Evolutionary conservation across 306 rosid genomes (phyloP).

Genomic region (Sicyos baderoa): DNA sequence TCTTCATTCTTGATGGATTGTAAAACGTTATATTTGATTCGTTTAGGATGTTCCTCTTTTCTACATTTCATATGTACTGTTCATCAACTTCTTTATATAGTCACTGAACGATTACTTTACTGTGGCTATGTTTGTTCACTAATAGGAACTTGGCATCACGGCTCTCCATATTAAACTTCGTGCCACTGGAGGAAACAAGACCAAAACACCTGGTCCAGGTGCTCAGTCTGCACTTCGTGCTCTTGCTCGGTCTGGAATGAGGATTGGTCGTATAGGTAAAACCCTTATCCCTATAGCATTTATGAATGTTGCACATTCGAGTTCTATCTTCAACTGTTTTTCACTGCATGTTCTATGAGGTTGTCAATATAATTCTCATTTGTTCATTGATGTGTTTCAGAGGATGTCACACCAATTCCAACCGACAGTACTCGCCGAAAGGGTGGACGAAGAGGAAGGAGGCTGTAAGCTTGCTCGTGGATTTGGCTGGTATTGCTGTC

Average conservation of each 20-base stretch:
- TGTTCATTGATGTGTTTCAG: slow-evolving; percentile 13
- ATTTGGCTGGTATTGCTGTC: neutral
- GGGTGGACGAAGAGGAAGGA: slow-evolving; percentile 53
- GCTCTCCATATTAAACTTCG: slow-evolving; percentile 65
- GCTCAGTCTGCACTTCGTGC: slow-evolving; percentile 74
- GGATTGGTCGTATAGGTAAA: slow-evolving; percentile 64
- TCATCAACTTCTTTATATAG: neutral
- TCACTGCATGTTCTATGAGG: neutral
- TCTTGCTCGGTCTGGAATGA: slow-evolving; percentile 69
- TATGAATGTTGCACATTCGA: neutral
- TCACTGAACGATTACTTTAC: neutral
- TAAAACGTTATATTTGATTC: neutral
- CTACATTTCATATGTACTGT: neutral
- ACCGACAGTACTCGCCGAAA: slow-evolving; percentile 47
- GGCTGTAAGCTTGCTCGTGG: slow-evolving; percentile 24
- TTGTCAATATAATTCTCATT: neutral
- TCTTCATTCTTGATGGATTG: neutral
- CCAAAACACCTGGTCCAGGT: slow-evolving; percentile 69
- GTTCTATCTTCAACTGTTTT: neutral
- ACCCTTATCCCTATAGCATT: neutral
- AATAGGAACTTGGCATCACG: slow-evolving; percentile 60
- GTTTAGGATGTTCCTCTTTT: neutral
- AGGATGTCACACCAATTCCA: slow-evolving; percentile 57
- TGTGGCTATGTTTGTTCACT: neutral
- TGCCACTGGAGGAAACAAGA: slow-evolving; percentile 71